These are phyloP conservation scores for Penicillium goetzii DNA, from an alignment of 495 filamentous ascomycete genomes.

Conservation along the genomic window DNA sequence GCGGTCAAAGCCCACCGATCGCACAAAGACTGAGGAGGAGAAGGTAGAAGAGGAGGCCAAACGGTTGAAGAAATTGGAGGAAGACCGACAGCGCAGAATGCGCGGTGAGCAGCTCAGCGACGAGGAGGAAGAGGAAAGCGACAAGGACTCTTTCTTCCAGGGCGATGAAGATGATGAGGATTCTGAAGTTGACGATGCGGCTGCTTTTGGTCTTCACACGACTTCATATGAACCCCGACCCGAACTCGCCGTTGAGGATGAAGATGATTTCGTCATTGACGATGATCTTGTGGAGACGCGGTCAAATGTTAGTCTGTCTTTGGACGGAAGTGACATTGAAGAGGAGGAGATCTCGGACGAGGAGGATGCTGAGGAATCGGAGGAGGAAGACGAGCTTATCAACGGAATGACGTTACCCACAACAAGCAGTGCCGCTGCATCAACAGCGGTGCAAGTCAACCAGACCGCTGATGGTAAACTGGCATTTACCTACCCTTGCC, in stretches of 20 bases:
- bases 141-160: constrained; percentile 48
- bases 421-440: constrained; percentile 24
- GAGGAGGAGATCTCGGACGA: constrained; percentile 54
- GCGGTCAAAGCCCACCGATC: constrained; percentile 79
- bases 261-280: constrained; percentile 90
- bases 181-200: constrained; percentile 54
- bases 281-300: constrained; percentile 72
- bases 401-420: constrained; percentile 43
- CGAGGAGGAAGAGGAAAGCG: constrained; percentile 52
- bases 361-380: constrained; percentile 53
- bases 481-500: constrained; percentile 84
- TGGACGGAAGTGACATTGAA: constrained; percentile 57
- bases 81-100: constrained; percentile 62
- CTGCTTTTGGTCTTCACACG: constrained; percentile 56
- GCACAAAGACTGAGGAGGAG: constrained; percentile 91
- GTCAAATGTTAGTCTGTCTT: constrained; percentile 57
- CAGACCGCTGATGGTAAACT: constrained; percentile 55
- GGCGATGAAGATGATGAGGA: constrained; percentile 50
- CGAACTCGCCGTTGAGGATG: constrained; percentile 71
- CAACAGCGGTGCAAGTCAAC: constrained; percentile 33
- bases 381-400: constrained; percentile 51
- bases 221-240: constrained; percentile 37
- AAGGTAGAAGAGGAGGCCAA: constrained; percentile 73
- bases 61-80: constrained; percentile 77
- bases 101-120: constrained; percentile 47